Evolutionary conservation across 108 stramenopile genomes (phyloP), one percentile per base, ranked within the genome.

Genomic region (Licmophora abbreviata): DNA sequence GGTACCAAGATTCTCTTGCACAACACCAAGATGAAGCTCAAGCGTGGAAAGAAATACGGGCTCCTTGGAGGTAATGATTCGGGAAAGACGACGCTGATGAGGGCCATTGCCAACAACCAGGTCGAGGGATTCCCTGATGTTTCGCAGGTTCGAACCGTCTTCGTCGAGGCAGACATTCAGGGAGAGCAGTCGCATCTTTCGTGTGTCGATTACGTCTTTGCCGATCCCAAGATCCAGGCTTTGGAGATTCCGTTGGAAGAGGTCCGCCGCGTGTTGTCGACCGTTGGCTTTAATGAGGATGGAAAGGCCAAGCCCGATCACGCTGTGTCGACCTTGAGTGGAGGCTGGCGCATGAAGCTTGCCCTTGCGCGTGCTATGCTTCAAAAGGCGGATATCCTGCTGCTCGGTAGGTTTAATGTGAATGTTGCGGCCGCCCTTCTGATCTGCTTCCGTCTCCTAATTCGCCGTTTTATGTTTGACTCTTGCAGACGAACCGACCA

Each of bases 311-410:
- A 95, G 79, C 92, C 92, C 22, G 84, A 89, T 46, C 86, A 99
- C 81, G 93, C 97, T 29, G 95, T 97, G 62, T 94, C 96, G 44
- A 96, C 95, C 20, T 76, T 97, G 50, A 82, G 79, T 59, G 98
- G 98, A 34, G 98, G 98, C 51, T 97, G 97, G 98, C 89, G 97
- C 56, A 97, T 99, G 98, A 99, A 99, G 85, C 90, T 99, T 28
- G 97, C 98, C 44, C 81, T 97, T 59, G 94, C 96, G 14, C 83
- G 95, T 59, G 96, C 96, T 35, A 98, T 97, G 98, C 94, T 99
- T 75, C 96, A 95, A 55, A 85, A 88, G 60, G 96, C 98, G 4
- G 98, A 99, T 76, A 97, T 99, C 64, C 80, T 99, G 31, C 82
- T 97, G 25, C 73, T 93, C 50, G 38, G n/a, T n/a, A n/a, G n/a